These are phyloP conservation scores for Fusarium avenaceum DNA, from an alignment of 2,329 filamentous ascomycete species.

Conservation along the genomic window DNA sequence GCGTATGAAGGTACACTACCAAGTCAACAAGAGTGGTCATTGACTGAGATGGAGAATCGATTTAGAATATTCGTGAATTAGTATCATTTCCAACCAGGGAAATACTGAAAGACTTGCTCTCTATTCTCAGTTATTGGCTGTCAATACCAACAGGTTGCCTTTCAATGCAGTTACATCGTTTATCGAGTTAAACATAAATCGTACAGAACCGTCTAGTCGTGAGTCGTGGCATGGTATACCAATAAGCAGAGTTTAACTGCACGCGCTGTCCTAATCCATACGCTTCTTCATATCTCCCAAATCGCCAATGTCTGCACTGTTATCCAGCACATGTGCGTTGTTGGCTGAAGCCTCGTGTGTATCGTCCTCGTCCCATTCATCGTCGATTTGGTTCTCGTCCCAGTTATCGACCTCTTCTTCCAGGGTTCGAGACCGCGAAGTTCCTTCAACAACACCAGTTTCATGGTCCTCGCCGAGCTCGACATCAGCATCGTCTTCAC, in stretches of 20 bases:
- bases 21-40: neutral
- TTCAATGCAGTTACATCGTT: conserved; percentile 2
- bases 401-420: conserved; percentile 93
- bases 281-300: conserved; percentile 53
- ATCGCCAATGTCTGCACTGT: conserved; percentile 47
- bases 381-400: conserved; percentile 83
- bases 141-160: conserved; percentile 7
- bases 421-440: conserved; percentile 59
- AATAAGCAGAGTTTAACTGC: neutral
- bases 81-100: conserved; percentile 2
- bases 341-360: conserved; percentile 44
- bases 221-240: conserved; percentile 3
- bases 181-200: conserved; percentile 23
- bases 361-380: conserved; percentile 69
- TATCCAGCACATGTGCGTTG: conserved; percentile 32
- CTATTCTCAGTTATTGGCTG: neutral
- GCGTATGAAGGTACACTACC: no score
- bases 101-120: neutral
- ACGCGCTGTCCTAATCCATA: conserved; percentile 47
- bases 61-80: neutral
- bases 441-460: conserved; percentile 68
- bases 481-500: conserved; percentile 74
- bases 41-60: neutral
- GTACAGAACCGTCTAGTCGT: conserved; percentile 28
- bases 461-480: conserved; percentile 83